These are phyloP conservation scores for Lactarius psammicola DNA, from an alignment of 768 basidiomycete species.

Conservation along the genomic window DNA sequence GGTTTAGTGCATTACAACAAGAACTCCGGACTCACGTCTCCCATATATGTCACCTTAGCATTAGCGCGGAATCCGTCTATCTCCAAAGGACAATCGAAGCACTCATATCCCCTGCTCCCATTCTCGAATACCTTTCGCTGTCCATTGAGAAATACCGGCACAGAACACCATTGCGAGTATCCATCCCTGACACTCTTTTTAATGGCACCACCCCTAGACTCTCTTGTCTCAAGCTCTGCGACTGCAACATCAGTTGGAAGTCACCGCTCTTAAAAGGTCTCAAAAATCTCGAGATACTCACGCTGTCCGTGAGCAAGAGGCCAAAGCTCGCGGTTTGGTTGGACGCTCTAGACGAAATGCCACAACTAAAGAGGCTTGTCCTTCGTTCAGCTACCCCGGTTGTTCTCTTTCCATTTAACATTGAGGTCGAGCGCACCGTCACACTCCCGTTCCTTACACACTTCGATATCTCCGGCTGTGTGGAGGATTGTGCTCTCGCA, in stretches of 20 bases:
- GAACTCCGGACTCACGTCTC: not conserved
- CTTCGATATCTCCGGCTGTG: not conserved
- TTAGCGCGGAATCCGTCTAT: not conserved
- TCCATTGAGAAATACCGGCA: not conserved
- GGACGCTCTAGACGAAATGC: slow-evolving; percentile 15
- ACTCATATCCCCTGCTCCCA: not conserved
- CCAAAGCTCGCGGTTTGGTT: slow-evolving; percentile 14
- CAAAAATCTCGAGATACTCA: slow-evolving; percentile 1
- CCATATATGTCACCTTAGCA: not conserved
- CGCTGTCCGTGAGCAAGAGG: not conserved
- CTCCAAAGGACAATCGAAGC: not conserved
- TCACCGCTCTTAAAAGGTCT: slow-evolving; percentile 15
- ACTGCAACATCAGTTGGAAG: too few relatives aligned
- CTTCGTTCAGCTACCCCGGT: slow-evolving; percentile 7
- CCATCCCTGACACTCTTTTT: not conserved
- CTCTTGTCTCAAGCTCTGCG: too few relatives aligned
- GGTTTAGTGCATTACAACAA: not conserved
- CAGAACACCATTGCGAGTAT: not conserved
- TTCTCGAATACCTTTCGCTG: not conserved
- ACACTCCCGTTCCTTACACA: not conserved
- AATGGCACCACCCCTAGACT: not conserved
- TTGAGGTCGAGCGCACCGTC: not conserved
- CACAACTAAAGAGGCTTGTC: slow-evolving; percentile 13
- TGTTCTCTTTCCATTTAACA: not conserved
- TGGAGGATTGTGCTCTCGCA: slow-evolving; percentile 2